These are phyloP conservation scores for Amphirosellinia nigrospora DNA, from an alignment of 495 filamentous ascomycete species.

Conservation along the genomic window DNA sequence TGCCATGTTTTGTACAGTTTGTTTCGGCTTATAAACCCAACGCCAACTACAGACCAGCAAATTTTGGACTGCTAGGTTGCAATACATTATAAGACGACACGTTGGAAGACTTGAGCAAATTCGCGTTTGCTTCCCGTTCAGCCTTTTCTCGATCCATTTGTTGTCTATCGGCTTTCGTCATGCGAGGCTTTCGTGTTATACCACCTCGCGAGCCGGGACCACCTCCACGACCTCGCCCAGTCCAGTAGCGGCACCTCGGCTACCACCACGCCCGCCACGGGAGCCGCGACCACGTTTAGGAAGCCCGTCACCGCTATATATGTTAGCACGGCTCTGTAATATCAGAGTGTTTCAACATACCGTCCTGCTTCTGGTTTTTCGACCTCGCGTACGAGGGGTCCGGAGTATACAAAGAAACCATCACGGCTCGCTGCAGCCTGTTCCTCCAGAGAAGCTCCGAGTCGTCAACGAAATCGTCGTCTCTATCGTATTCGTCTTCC, in stretches of 20 bases:
- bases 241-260: conserved; percentile 60
- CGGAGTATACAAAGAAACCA: conserved; percentile 87
- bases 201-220: conserved; percentile 81
- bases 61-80: conserved; percentile 39
- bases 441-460: conserved; percentile 94
- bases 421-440: conserved; percentile 92
- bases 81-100: conserved; percentile 38
- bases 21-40: background rate
- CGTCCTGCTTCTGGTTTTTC: conserved; percentile 73
- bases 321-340: conserved; percentile 38
- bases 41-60: conserved; percentile 36
- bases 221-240: conserved; percentile 61
- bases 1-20: conserved; percentile 23
- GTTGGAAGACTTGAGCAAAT: conserved; percentile 29
- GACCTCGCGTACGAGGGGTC: conserved; percentile 82
- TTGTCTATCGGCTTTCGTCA: conserved; percentile 81
- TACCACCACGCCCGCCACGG: conserved; percentile 59
- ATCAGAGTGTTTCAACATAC: conserved; percentile 51
- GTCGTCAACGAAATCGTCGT: conserved; percentile 97
- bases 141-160: conserved; percentile 67
- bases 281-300: conserved; percentile 76
- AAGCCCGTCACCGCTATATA: conserved; percentile 70
- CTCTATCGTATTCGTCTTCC: conserved; percentile 94
- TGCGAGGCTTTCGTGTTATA: conserved; percentile 76
- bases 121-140: conserved; percentile 46